Evolutionary conservation across 495 filamentous ascomycete species (phyloP), one percentile per base, ranked within the genome.

Genomic region (Talaromyces thailandensis): DNA sequence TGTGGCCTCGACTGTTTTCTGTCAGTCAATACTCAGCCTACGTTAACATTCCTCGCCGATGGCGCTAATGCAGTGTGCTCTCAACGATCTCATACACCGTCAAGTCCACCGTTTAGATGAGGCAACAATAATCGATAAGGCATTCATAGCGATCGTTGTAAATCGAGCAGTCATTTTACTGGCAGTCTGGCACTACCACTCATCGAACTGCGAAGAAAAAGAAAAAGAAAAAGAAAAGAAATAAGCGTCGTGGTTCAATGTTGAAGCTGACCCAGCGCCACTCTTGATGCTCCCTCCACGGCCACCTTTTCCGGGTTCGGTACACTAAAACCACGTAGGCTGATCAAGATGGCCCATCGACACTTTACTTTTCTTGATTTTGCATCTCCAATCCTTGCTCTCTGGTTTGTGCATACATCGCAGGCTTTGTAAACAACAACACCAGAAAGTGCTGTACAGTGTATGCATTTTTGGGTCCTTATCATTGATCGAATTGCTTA

Each of bases 61-160:
- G 53, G 32, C 56, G 56, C 56, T 58, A 58, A 58, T 35, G 56
- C 56, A 58, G 9, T 11, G 31, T 35, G 31, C 31, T 32, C 31
- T 25, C 55, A 28, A 21, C 14, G 26, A 32, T 58, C 55, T 14
- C 26, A 58, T 58, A 58, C 56, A 58, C 35, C 16, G 35, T 40
- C 35, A 40, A 40, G 3, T 8, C 29, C 29, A 31, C 29, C 2
- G 29, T 9, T 9, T 2, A 9, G 29, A 9, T 35, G 12, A 35
- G 31, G 31, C 31, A 35, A 35, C 31, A 35, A 35, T 11, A 35
- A 11, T 35, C 31, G 31, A 35, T 11, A 35, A 35, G 31, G 31
- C 31, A 35, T 28, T n/a, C 31, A 32, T 9, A 32, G 31, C 8
- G 29, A 7, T 1, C 8, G 29, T 31, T 7, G 29, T 31, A 1